phyloP scores from a whole-genome alignment of 208 protist genomes.

The Strigomonas culicis region DNA sequence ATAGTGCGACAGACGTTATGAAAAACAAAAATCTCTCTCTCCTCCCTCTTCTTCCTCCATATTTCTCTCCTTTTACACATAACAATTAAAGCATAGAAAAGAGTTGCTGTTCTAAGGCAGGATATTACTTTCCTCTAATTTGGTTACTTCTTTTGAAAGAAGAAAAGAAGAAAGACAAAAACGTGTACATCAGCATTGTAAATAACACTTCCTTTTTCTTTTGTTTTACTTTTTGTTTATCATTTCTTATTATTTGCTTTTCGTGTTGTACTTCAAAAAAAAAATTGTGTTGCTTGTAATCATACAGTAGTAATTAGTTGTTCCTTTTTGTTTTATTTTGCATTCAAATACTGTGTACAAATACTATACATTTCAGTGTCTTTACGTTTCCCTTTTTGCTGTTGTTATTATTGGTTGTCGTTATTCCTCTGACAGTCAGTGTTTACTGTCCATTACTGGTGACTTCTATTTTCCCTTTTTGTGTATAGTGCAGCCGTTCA shows the following conservation, averaged over 20 bases:
- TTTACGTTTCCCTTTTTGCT: slow-evolving; percentile 10
- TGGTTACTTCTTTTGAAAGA: neutral
- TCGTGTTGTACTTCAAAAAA: slow-evolving; percentile 5
- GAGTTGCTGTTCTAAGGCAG: neutral
- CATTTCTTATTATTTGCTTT: slow-evolving; percentile 3
- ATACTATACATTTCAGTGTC: neutral
- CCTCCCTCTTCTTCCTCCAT: neutral
- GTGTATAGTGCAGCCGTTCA: slow-evolving; percentile 4
- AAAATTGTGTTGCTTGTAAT: too few relatives aligned
- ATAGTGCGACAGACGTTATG: too few relatives aligned
- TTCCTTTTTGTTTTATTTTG: slow-evolving; percentile 8
- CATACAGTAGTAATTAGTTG: too few relatives aligned
- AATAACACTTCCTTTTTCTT: neutral
- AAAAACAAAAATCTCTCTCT: neutral
- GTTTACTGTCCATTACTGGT: neutral
- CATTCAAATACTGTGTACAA: neutral
- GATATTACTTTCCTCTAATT: neutral
- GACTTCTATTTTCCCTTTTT: neutral
- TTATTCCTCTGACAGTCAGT: slow-evolving; percentile 14
- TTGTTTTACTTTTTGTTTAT: slow-evolving; percentile 19
- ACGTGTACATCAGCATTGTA: neutral
- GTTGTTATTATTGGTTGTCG: slow-evolving; percentile 5
- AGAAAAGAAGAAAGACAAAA: neutral
- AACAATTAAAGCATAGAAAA: slow-evolving; percentile 3
- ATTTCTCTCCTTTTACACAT: slow-evolving; percentile 9